These are phyloP conservation scores for Cubamyces lactineus DNA, from an alignment of 768 basidiomycete species.

Conservation along the genomic window DNA sequence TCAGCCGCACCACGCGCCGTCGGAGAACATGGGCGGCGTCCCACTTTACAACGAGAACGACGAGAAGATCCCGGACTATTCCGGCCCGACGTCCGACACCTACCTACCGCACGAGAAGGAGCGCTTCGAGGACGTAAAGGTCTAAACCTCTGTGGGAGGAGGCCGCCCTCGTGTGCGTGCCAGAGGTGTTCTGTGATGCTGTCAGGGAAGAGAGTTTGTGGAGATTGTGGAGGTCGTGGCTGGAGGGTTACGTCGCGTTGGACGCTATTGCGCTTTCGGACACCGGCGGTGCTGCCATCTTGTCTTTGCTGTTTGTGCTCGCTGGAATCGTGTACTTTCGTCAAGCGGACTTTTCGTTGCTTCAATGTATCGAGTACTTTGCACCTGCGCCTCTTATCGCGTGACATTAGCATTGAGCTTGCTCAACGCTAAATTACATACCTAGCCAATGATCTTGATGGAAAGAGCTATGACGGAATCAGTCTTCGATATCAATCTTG, in stretches of 20 bases:
- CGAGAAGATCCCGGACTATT: conserved; percentile 39
- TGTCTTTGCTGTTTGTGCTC: conserved; percentile 3
- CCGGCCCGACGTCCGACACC: conserved; percentile 24
- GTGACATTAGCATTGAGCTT: too few relatives aligned
- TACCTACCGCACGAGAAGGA: conserved; percentile 34
- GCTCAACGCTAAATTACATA: too few relatives aligned
- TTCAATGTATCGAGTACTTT: conserved; percentile 2
- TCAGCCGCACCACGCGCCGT: conserved; percentile 28
- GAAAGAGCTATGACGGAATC: too few relatives aligned
- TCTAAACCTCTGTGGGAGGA: conserved; percentile 19
- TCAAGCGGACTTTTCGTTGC: conserved; percentile 7
- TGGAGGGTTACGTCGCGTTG: background rate
- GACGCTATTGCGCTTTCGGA: background rate
- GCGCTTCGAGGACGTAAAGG: conserved; percentile 29
- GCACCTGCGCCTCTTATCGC: background rate
- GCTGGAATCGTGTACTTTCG: background rate
- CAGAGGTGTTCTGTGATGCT: background rate
- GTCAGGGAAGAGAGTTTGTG: too few relatives aligned
- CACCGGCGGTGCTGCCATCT: conserved; percentile 10
- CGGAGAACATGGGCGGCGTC: conserved; percentile 40
- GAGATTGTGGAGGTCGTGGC: background rate
- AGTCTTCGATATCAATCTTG: too few relatives aligned
- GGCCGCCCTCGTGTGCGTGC: background rate
- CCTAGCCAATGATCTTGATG: too few relatives aligned
- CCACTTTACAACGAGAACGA: conserved; percentile 46